Conservation (phyloP, 257 asterid species). For the Fraxinus americana region DNA sequence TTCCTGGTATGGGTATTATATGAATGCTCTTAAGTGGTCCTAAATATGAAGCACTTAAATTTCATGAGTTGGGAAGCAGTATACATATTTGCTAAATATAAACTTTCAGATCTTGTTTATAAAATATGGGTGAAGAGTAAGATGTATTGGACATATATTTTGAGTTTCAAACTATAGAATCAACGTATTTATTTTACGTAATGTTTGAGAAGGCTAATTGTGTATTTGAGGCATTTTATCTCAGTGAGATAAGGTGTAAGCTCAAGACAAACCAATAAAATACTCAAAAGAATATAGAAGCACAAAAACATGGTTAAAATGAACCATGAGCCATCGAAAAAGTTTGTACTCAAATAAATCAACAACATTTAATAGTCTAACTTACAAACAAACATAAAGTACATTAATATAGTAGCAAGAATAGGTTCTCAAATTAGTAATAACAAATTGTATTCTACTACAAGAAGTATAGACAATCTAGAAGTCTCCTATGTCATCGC, state of each 20-base stretch:
- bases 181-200: background rate
- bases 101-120: conserved; percentile 12
- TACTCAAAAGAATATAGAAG: background rate
- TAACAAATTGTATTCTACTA: background rate
- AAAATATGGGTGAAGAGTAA: background rate
- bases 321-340: background rate
- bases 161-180: background rate
- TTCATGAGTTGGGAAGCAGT: background rate
- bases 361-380: background rate
- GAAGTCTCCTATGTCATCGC: background rate
- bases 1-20: no score
- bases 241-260: background rate
- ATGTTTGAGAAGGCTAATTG: background rate
- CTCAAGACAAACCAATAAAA: background rate
- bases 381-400: background rate
- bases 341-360: background rate
- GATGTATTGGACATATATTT: background rate
- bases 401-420: background rate
- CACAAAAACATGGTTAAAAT: background rate
- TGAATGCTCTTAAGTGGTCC: conserved; percentile 5
- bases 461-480: background rate
- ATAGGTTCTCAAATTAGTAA: background rate
- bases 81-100: conserved; percentile 1
- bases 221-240: background rate
- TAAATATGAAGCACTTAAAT: background rate